Conservation (phyloP, 768 basidiomycete species). For the Lactarius hengduanensis region DNA sequence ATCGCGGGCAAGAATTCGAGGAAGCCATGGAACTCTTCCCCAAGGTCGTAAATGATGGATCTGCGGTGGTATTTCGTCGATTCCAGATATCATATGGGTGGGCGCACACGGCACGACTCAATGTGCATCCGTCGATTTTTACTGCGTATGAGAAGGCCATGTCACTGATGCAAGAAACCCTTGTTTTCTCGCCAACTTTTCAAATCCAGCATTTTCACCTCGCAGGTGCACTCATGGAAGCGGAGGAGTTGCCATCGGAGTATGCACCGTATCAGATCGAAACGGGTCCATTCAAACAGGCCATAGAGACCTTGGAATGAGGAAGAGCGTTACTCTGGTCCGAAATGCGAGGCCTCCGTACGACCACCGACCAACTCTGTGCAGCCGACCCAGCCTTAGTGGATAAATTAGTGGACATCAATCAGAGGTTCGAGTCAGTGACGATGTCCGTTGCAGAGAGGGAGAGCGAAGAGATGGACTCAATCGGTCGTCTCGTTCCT, state of each 20-base stretch:
- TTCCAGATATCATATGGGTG: no score
- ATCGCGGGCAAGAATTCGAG: no score
- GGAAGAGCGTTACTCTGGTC: conserved; percentile 14
- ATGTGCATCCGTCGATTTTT: no score
- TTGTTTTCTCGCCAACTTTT: no score
- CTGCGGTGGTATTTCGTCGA: no score
- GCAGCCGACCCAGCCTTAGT: not conserved
- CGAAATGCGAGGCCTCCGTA: not conserved
- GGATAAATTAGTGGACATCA: not conserved
- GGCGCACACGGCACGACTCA: no score
- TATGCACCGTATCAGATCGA: conserved; percentile 3
- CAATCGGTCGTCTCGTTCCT: conserved; percentile 36
- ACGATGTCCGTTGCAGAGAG: not conserved
- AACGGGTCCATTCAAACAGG: not conserved
- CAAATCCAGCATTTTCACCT: not conserved
- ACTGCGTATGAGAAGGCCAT: no score
- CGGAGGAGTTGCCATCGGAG: not conserved
- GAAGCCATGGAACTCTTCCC: no score
- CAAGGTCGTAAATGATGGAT: no score
- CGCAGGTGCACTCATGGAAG: no score
- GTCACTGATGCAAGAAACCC: no score
- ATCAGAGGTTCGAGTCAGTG: not conserved
- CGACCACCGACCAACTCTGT: not conserved
- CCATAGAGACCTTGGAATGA: conserved; percentile 5
- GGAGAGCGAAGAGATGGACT: no score